Percentiles rank a stretch among this genome's conserved stretches.
Conservation (phyloP, 352 stramenopile genomes). For the Albugo laibachii region DNA sequence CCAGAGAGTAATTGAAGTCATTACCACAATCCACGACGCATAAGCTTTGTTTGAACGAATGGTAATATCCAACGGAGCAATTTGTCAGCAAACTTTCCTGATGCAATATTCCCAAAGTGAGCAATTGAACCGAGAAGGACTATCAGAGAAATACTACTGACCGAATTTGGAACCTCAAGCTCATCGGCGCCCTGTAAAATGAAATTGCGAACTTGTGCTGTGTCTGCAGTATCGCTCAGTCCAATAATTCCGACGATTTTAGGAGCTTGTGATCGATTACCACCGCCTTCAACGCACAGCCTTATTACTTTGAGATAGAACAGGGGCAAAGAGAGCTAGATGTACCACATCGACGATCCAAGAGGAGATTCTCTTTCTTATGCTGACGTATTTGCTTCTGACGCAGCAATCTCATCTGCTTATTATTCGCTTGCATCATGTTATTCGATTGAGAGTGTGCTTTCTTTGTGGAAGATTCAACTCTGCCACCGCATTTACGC, state of each 20-base stretch:
- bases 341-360: conserved; percentile 30
- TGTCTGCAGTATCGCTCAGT: conserved; percentile 40
- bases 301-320: too few relatives aligned
- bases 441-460: conserved; percentile 16
- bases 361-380: conserved; percentile 69
- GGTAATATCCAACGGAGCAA: conserved; percentile 43
- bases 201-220: conserved; percentile 33
- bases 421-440: conserved; percentile 37
- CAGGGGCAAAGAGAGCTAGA: too few relatives aligned
- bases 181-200: conserved; percentile 38
- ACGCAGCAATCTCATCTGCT: conserved; percentile 52
- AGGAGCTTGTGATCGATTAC: conserved; percentile 37
- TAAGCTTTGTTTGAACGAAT: conserved; percentile 78
- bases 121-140: not conserved
- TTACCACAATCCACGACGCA: conserved; percentile 71
- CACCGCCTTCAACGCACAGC: conserved; percentile 15
- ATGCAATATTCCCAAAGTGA: not conserved
- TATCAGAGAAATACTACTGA: not conserved
- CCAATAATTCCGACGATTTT: conserved; percentile 77
- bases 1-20: conserved; percentile 59
- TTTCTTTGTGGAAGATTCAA: conserved; percentile 22
- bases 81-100: conserved; percentile 23
- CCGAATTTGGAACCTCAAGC: conserved; percentile 23
- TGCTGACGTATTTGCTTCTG: conserved; percentile 69
- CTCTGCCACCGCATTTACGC: conserved; percentile 49